Evolutionary conservation across 2,329 filamentous ascomycete species (phyloP), one percentile per base, ranked within the genome.

Genomic region (Trichoderma lentiforme): DNA sequence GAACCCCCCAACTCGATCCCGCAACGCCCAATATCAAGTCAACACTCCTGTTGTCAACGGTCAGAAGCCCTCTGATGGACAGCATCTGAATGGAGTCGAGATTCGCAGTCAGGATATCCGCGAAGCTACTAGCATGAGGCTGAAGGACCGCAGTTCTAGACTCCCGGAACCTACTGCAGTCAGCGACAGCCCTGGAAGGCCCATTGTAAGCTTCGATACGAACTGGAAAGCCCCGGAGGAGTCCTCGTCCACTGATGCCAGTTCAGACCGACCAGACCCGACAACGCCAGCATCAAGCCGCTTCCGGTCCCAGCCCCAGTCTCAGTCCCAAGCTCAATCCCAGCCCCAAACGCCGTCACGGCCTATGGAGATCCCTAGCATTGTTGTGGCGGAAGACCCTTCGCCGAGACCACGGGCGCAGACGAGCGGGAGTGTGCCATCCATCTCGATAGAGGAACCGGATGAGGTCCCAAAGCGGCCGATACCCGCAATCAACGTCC

Each of bases 191-290:
- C 92, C 93, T 77, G 94, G 94, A 77, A 90, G 95, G 80, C 95
- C 95, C 74, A 98, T 98, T 86, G 95, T 98, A 86, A 98, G 95
- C 87, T 98, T 98, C 87, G 89, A 97, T 83, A 89, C 89, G 78
- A 89, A 92, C 80, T 97, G 93, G 91, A 92, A 90, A 86, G 88
- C 90, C 79, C 89, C 88, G 80, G 90, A 92, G 80, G 86, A 88
- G 57, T 61, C 66, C 66, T 86, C 92, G 57, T 70, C 66, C 66
- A 86, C 92, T 86, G 91, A 94, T 89, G 83, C 89, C 84, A 92
- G 76, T 78, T 80, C 81, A 84, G 82, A 86, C 75, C 77, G 76
- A 76, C 76, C 78, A 74, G 73, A 72, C 76, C 76, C 77, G 78
- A 75, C 79, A 77, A 70, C 73, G 28, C 24, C 72, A 51, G 36